Conservation (phyloP, 2,329 filamentous ascomycete genomes). For the Aureobasidium sp. region DNA sequence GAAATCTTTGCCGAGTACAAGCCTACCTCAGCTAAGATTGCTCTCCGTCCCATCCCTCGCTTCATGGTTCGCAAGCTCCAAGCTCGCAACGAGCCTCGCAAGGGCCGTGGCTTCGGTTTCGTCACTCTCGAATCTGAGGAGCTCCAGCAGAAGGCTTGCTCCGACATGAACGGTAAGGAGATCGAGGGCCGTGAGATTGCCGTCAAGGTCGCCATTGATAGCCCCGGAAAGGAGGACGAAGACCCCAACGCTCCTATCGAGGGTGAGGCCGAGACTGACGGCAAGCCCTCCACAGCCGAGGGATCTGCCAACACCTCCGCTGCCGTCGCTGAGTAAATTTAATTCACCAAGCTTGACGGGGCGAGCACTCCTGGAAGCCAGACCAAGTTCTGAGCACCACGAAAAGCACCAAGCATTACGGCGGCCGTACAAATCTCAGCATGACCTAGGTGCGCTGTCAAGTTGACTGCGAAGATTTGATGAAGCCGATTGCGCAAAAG, state of each 20-base stretch:
- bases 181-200: conserved; percentile 98
- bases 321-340: conserved; percentile 15
- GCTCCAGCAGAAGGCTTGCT: conserved; percentile 91
- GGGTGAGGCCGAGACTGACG: conserved; percentile 26
- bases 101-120: conserved; percentile 98
- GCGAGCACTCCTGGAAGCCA: background rate
- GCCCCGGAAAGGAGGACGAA: conserved; percentile 95
- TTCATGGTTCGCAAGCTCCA: conserved; percentile 99
- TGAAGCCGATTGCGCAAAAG: conserved; percentile 14
- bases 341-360: background rate
- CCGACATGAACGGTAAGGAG: conserved; percentile 99
- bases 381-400: background rate
- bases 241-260: conserved; percentile 46
- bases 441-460: conserved; percentile 10
- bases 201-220: conserved; percentile 99
- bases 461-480: conserved; percentile 14
- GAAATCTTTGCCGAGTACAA: conserved; percentile 92
- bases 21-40: conserved; percentile 94
- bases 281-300: conserved; percentile 30
- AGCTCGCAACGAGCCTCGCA: conserved; percentile 93
- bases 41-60: conserved; percentile 92
- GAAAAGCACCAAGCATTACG: background rate
- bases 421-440: conserved; percentile 13
- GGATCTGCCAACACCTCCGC: conserved; percentile 24
- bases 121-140: conserved; percentile 94